Percentiles rank a stretch among this genome's conserved stretches.
Conservation (phyloP, 164 flowering plant species). For the Liquidambar formosana region DNA sequence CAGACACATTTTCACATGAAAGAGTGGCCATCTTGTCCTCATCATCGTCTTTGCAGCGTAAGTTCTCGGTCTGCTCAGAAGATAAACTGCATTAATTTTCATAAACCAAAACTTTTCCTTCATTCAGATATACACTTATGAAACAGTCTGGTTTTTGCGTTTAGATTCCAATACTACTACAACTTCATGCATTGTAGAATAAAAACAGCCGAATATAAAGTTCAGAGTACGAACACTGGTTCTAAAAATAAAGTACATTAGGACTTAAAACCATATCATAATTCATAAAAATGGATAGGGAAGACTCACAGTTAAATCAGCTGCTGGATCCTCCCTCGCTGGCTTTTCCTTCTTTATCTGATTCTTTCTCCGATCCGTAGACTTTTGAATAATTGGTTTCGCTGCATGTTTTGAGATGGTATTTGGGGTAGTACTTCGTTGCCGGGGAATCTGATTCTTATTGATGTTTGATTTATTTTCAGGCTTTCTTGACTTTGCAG, state of each 20-base stretch:
- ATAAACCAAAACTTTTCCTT: slow-evolving; percentile 1
- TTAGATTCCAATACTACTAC: background rate
- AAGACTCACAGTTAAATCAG: slow-evolving; percentile 35
- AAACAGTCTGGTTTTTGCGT: background rate
- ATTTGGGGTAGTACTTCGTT: slow-evolving; percentile 13
- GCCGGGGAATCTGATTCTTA: slow-evolving; percentile 19
- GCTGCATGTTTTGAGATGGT: slow-evolving; percentile 10
- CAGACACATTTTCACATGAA: slow-evolving; percentile 8
- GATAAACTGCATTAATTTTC: background rate
- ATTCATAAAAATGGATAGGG: background rate
- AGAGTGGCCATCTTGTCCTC: slow-evolving; percentile 17
- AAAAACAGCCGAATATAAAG: background rate
- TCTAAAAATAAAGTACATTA: background rate
- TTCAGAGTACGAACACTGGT: background rate
- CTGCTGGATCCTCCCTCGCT: slow-evolving; percentile 11
- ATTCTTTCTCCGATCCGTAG: slow-evolving; percentile 25
- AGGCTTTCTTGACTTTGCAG: slow-evolving; percentile 29
- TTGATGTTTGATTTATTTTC: slow-evolving; percentile 20
- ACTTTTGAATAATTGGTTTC: slow-evolving; percentile 7
- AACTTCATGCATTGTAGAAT: background rate
- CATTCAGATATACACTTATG: background rate
- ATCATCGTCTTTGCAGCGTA: slow-evolving; percentile 20
- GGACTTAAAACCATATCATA: background rate
- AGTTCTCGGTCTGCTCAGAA: slow-evolving; percentile 34
- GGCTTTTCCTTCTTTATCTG: slow-evolving; percentile 28